These are phyloP conservation scores for Plantago rigida DNA, from an alignment of 305 asterid species.

Conservation along the genomic window DNA sequence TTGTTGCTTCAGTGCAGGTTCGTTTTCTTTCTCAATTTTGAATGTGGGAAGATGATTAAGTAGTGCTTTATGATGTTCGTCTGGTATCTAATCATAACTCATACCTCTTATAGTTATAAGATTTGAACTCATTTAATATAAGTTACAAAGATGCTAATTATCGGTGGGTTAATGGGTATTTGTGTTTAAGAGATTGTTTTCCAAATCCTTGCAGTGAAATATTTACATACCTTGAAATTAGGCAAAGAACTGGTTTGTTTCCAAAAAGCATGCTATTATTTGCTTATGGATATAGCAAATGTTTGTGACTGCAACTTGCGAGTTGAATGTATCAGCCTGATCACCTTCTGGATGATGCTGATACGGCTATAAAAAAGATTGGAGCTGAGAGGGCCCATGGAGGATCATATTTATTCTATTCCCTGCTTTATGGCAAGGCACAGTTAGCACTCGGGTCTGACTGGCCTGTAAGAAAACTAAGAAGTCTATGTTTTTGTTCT, in stretches of 20 bases:
- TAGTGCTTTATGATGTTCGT: too few species aligned
- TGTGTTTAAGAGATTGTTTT: not conserved
- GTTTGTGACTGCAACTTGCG: constrained; percentile 19
- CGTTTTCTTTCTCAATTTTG: constrained; percentile 12
- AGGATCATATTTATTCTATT: constrained; percentile 66
- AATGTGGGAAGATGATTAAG: not conserved
- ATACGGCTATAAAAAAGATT: constrained; percentile 64
- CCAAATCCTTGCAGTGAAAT: constrained; percentile 6
- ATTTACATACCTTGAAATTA: not conserved
- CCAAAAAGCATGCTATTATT: not conserved
- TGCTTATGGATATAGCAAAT: constrained; percentile 8
- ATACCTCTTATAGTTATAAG: too few species aligned
- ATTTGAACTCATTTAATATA: not conserved
- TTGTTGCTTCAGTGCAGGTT: constrained; percentile 96
- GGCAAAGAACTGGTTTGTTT: not conserved
- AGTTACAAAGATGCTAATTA: constrained; percentile 11
- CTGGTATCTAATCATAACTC: not conserved
- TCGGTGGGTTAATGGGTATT: not conserved
- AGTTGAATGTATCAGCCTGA: constrained; percentile 56
- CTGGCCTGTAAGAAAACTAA: constrained; percentile 68
- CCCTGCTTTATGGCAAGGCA: constrained; percentile 54
- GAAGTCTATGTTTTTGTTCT: constrained; percentile 4
- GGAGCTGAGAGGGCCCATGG: constrained; percentile 66
- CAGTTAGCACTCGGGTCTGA: constrained; percentile 87
- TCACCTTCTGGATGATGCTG: constrained; percentile 85